Conservation (phyloP, 371 early-diverging fungal genomes). For the Phascolomyces articulosus region DNA sequence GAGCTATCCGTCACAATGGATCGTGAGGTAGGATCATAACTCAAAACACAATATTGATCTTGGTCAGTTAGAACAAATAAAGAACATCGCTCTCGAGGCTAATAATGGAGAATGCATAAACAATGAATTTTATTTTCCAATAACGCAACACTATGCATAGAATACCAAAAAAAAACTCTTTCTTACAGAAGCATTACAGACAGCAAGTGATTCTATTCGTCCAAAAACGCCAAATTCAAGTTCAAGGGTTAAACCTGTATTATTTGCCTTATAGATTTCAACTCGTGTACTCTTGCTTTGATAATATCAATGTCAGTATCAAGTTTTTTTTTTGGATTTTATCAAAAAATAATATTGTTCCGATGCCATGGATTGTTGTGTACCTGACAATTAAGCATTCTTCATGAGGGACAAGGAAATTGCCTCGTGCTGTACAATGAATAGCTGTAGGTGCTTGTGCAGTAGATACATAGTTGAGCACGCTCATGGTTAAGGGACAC, state of each 20-base stretch:
- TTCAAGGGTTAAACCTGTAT: constrained; percentile 48
- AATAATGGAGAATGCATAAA: too few relatives aligned
- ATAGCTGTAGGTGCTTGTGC: constrained; percentile 29
- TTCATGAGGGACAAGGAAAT: constrained; percentile 17
- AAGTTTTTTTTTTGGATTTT: neutral
- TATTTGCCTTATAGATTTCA: constrained; percentile 55
- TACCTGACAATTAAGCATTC: constrained; percentile 27
- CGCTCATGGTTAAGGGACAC: constrained; percentile 22
- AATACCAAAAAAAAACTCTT: too few relatives aligned
- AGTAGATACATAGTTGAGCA: constrained; percentile 27
- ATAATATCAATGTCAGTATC: too few relatives aligned
- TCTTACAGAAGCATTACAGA: constrained; percentile 51
- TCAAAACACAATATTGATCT: constrained; percentile 52
- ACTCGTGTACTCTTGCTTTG: constrained; percentile 71
- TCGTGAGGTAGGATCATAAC: constrained; percentile 46
- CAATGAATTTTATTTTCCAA: neutral
- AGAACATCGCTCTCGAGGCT: constrained; percentile 44
- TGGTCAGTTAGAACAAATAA: constrained; percentile 57
- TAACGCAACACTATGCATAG: neutral
- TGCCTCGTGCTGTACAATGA: constrained; percentile 23
- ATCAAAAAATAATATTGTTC: neutral
- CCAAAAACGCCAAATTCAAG: constrained; percentile 65
- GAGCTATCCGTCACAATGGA: constrained; percentile 53
- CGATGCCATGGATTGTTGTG: neutral
- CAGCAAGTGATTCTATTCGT: constrained; percentile 57